phyloP scores from a whole-genome alignment of 2,329 filamentous ascomycete species.

The Mariannaea elegans region DNA sequence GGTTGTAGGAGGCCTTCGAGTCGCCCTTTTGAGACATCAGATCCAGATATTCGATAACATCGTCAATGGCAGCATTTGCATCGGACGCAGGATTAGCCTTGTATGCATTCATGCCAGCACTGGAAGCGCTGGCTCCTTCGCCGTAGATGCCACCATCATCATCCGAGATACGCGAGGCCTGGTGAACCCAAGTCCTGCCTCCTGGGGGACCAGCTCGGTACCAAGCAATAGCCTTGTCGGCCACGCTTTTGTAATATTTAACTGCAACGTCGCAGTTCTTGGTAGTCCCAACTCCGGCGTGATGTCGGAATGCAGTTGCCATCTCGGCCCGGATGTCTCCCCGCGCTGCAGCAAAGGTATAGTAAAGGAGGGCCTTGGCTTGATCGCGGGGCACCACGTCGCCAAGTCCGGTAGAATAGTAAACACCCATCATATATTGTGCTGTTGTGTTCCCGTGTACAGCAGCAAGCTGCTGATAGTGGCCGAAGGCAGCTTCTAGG shows the following conservation, averaged over 20 bases:
- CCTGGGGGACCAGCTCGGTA: slow-evolving; percentile 91
- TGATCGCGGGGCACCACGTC: slow-evolving; percentile 84
- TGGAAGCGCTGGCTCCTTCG: slow-evolving; percentile 90
- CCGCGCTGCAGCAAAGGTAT: slow-evolving; percentile 88
- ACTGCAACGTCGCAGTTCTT: slow-evolving; percentile 87
- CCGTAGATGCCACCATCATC: slow-evolving; percentile 93
- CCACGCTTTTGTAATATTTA: slow-evolving; percentile 90
- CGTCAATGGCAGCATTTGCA: slow-evolving; percentile 85
- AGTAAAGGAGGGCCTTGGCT: slow-evolving; percentile 90
- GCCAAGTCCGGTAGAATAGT: slow-evolving; percentile 93
- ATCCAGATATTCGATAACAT: slow-evolving; percentile 93
- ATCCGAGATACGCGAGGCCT: slow-evolving; percentile 88
- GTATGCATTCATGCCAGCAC: slow-evolving; percentile 83
- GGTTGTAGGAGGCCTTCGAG: slow-evolving; percentile 83
- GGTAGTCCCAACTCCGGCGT: slow-evolving; percentile 84
- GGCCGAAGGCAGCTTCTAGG: slow-evolving; percentile 79
- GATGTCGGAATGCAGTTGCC: slow-evolving; percentile 88
- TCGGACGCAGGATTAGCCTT: slow-evolving; percentile 78
- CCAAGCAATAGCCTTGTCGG: slow-evolving; percentile 90
- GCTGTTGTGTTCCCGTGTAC: slow-evolving; percentile 88
- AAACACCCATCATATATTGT: slow-evolving; percentile 94
- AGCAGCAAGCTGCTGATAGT: slow-evolving; percentile 81
- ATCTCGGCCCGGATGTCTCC: slow-evolving; percentile 90
- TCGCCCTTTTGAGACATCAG: slow-evolving; percentile 91
- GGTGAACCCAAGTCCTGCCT: slow-evolving; percentile 78